Evolutionary conservation across 768 basidiomycete genomes (phyloP).

Genomic region (Termitomyces sp.): DNA sequence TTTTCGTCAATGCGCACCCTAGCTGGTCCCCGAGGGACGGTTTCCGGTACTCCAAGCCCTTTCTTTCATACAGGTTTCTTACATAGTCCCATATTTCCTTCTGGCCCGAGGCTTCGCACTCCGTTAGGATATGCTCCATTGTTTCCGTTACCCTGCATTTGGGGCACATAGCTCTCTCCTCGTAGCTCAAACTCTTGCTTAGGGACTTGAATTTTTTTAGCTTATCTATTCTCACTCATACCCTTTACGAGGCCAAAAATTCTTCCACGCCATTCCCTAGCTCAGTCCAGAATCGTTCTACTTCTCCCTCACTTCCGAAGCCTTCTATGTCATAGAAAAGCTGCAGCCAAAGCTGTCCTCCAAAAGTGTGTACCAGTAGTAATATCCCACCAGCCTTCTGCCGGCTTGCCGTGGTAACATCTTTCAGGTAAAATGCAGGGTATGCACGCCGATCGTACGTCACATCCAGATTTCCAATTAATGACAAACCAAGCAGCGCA

Average conservation of each 20-base stretch:
- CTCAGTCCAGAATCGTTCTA: constrained; percentile 25
- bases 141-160: no score
- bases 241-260: constrained; percentile 2
- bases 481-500: constrained; percentile 54
- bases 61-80: no score
- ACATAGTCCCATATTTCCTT: no score
- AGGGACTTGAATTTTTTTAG: background rate
- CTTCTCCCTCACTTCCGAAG: constrained; percentile 15
- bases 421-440: constrained; percentile 42
- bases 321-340: constrained; percentile 26
- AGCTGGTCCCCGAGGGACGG: no score
- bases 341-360: constrained; percentile 52
- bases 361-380: constrained; percentile 57
- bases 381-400: constrained; percentile 59
- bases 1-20: no score
- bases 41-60: no score
- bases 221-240: background rate
- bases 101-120: no score
- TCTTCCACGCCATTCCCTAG: constrained; percentile 19
- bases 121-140: no score
- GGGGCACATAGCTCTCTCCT: no score
- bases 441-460: constrained; percentile 52
- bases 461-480: constrained; percentile 64
- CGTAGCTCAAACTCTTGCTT: no score
- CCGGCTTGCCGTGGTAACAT: constrained; percentile 59